phyloP scores from a whole-genome alignment of 306 rosid genomes.

The Abrus pulchellus region DNA sequence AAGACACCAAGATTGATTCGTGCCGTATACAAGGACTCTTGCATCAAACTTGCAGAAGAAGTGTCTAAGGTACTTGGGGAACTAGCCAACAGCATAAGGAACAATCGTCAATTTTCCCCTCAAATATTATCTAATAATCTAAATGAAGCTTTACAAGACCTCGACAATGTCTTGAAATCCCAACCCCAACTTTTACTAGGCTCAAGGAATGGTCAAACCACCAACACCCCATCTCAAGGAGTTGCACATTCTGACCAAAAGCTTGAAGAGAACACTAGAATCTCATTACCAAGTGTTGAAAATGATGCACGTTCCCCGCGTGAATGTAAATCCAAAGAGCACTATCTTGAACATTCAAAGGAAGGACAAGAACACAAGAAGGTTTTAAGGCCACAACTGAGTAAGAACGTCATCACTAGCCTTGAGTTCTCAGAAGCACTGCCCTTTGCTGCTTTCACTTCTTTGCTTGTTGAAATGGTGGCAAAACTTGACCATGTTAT shows the following conservation, averaged over 20 bases:
- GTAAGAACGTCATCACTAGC: constrained; percentile 66
- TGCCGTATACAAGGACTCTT: constrained; percentile 73
- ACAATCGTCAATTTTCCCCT: constrained; percentile 71
- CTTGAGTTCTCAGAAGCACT: constrained; percentile 86
- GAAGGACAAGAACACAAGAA: constrained; percentile 54
- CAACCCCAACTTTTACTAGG: constrained; percentile 83
- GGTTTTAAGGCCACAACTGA: constrained; percentile 72
- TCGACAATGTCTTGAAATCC: constrained; percentile 75
- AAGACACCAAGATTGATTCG: constrained; percentile 77
- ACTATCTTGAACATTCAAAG: constrained; percentile 40
- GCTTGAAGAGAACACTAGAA: constrained; percentile 45
- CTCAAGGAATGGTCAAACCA: constrained; percentile 56
- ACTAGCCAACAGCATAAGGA: constrained; percentile 71
- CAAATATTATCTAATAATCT: constrained; percentile 69
- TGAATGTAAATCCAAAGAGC: constrained; percentile 57
- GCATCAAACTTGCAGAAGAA: constrained; percentile 71
- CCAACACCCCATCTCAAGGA: constrained; percentile 55
- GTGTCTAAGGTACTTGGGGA: constrained; percentile 70
- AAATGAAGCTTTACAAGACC: constrained; percentile 71
- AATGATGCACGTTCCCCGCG: constrained; percentile 57
- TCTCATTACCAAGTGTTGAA: constrained; percentile 60
- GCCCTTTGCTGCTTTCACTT: constrained; percentile 88
- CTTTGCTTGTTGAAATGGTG: constrained; percentile 79
- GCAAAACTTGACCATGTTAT: constrained; percentile 83
- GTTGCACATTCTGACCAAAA: constrained; percentile 50